phyloP scores from a whole-genome alignment of 345 rosid genomes.

The Noccaea bulbosa region DNA sequence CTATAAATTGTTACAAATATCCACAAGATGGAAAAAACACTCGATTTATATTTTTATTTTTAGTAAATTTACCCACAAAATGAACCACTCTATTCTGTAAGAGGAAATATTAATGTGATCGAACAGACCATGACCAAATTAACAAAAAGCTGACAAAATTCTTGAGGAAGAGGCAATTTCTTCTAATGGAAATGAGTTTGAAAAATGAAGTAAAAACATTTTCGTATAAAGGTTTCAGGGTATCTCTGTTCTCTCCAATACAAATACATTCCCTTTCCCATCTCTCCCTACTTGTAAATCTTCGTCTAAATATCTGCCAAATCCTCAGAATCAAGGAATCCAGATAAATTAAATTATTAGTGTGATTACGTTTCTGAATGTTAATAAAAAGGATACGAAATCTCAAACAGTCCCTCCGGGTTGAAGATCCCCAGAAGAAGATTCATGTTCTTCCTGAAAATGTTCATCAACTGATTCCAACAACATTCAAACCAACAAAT shows the following conservation, averaged over 20 bases:
- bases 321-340: slow-evolving; percentile 46
- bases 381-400: slow-evolving; percentile 67
- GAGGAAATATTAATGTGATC: neutral
- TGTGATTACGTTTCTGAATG: neutral
- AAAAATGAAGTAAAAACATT: neutral
- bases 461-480: slow-evolving; percentile 69
- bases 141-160: neutral
- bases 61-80: neutral
- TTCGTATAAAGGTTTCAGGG: slow-evolving; percentile 22
- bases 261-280: slow-evolving; percentile 74
- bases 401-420: slow-evolving; percentile 86
- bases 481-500: slow-evolving; percentile 3
- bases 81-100: neutral
- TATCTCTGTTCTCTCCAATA: slow-evolving; percentile 65
- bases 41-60: neutral
- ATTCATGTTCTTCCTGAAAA: slow-evolving; percentile 69
- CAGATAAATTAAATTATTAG: neutral
- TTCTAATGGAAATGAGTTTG: slow-evolving; percentile 26
- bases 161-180: slow-evolving; percentile 31
- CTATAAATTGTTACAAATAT: slow-evolving; percentile 3
- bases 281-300: slow-evolving; percentile 79
- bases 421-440: slow-evolving; percentile 74
- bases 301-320: slow-evolving; percentile 74
- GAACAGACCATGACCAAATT: neutral
- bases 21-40: neutral